phyloP scores from a whole-genome alignment of 306 rosid species.

The Alnus glutinosa region DNA sequence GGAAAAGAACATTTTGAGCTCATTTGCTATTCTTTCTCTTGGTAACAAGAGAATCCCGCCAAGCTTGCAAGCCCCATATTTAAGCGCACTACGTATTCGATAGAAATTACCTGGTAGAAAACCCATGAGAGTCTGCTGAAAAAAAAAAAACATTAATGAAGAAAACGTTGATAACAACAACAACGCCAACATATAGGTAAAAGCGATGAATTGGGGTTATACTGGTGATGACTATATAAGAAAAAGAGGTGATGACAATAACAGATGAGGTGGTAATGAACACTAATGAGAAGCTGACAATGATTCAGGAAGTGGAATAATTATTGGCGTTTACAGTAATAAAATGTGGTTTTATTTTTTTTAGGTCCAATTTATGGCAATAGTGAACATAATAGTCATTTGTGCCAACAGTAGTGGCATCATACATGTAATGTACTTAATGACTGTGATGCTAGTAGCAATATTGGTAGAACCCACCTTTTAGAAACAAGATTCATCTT shows the following conservation, averaged over 20 bases:
- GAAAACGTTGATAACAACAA: not conserved
- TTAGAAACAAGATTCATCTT: constrained; percentile 1
- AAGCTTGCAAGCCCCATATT: constrained; percentile 84
- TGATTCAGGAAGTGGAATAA: not conserved
- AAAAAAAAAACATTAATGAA: not conserved
- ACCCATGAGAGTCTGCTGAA: constrained; percentile 27
- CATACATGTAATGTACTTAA: not conserved
- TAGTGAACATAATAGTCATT: not conserved
- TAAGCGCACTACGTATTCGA: constrained; percentile 85
- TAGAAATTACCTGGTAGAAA: constrained; percentile 67
- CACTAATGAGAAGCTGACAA: not conserved
- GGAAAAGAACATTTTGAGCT: constrained; percentile 60
- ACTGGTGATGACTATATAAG: not conserved
- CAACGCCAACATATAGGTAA: not conserved
- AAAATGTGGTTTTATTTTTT: not conserved
- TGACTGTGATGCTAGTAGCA: not conserved
- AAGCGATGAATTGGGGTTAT: not conserved
- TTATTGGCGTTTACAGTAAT: not conserved
- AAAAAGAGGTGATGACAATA: not conserved
- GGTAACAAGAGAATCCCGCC: constrained; percentile 70
- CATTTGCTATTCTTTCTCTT: constrained; percentile 61
- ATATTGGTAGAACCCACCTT: not conserved
- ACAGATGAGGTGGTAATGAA: not conserved
- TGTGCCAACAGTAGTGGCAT: not conserved
- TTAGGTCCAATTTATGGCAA: not conserved